These are phyloP conservation scores for Cochlearia excelsa DNA, from an alignment of 345 rosid species.

Conservation along the genomic window DNA sequence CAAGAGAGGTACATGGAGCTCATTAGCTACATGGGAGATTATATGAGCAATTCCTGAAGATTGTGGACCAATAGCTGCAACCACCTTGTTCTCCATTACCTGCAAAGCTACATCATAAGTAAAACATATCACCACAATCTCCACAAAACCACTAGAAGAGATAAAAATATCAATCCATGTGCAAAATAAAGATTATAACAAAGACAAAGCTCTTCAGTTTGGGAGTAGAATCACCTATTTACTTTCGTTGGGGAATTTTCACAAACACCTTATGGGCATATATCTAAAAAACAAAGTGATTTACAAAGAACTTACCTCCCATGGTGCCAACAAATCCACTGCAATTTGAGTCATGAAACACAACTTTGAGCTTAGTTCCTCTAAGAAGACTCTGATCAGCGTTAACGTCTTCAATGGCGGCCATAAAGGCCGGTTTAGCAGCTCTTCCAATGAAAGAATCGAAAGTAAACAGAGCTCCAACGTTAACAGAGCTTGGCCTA, in stretches of 20 bases:
- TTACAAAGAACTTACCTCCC: constrained; percentile 51
- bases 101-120: constrained; percentile 68
- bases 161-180: too few relatives aligned
- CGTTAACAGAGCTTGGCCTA: constrained; percentile 41
- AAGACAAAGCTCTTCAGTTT: too few relatives aligned
- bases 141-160: too few relatives aligned
- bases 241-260: too few relatives aligned
- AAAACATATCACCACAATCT: neutral
- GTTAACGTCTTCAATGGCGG: constrained; percentile 77
- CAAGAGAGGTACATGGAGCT: constrained; percentile 66
- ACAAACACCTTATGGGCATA: too few relatives aligned
- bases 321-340: constrained; percentile 84
- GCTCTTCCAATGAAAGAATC: constrained; percentile 82
- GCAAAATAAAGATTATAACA: too few relatives aligned
- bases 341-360: constrained; percentile 72
- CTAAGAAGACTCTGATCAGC: constrained; percentile 57
- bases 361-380: constrained; percentile 46
- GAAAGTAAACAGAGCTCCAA: constrained; percentile 72
- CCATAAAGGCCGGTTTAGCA: constrained; percentile 58
- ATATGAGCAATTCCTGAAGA: constrained; percentile 91
- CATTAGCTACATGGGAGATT: constrained; percentile 63
- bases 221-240: too few relatives aligned
- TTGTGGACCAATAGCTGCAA: constrained; percentile 85
- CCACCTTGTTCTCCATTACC: constrained; percentile 74
- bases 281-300: neutral